Conservation (phyloP, 257 asterid species). For the Solanum etuberosum region DNA sequence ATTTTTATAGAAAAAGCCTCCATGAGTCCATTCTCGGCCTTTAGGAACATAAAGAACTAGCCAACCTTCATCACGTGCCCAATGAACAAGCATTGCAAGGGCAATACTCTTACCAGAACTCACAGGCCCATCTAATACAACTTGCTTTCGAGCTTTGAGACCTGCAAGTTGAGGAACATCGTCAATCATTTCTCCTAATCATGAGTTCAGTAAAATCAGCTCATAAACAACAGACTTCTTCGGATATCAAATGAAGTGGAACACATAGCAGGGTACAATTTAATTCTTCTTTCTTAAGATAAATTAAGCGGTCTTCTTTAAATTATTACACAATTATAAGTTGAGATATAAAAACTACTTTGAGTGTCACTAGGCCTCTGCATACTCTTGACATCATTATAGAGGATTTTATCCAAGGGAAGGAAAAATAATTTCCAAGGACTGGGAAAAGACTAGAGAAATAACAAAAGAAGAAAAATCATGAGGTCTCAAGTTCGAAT, state of each 20-base stretch:
- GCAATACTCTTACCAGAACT: constrained; percentile 92
- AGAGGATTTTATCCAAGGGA: neutral
- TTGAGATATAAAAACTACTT: neutral
- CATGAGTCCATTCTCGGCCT: constrained; percentile 91
- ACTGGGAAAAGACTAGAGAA: neutral
- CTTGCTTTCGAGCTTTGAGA: constrained; percentile 56
- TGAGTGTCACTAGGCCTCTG: neutral
- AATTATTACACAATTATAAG: neutral
- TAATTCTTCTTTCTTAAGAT: neutral
- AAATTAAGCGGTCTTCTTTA: neutral
- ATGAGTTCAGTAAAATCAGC: neutral
- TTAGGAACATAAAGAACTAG: constrained; percentile 80
- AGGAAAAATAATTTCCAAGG: neutral
- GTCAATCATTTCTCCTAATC: constrained; percentile 2
- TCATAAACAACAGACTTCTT: neutral
- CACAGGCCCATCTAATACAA: constrained; percentile 74
- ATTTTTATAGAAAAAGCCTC: constrained; percentile 78
- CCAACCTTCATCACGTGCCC: constrained; percentile 99
- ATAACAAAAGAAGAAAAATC: neutral
- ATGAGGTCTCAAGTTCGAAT: neutral
- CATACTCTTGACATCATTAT: neutral
- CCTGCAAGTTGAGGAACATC: constrained; percentile 31
- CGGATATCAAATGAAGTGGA: neutral
- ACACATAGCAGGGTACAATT: neutral
- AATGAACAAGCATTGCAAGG: constrained; percentile 88